Percentiles rank a stretch among this genome's conserved stretches.
Conservation (phyloP, 169 alveolate genomes). For the Prorocentrum cordatum region DNA sequence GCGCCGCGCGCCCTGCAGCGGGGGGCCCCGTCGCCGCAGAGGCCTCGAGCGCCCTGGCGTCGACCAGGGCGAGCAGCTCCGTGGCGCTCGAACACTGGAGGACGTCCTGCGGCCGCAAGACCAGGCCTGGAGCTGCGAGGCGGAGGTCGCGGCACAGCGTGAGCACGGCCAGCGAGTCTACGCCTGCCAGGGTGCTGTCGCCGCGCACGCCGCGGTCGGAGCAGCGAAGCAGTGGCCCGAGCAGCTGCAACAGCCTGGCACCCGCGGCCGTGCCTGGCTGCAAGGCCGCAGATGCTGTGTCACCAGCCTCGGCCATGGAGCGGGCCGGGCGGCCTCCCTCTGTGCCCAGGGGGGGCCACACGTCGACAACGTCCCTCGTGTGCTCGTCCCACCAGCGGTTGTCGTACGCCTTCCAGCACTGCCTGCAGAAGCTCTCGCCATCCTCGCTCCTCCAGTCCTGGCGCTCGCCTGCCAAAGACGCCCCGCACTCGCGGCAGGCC, state of each 20-base stretch:
- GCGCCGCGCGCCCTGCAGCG: neutral
- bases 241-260: neutral
- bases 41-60: neutral
- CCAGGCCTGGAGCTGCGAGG: neutral
- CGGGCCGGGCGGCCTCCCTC: constrained; percentile 1
- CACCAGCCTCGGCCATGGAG: neutral
- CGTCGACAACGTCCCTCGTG: constrained; percentile 36
- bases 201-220: neutral
- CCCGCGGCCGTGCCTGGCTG: neutral
- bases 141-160: constrained; percentile 56
- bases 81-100: neutral
- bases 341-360: neutral
- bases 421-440: neutral
- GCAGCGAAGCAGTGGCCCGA: neutral
- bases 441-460: neutral
- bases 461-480: neutral
- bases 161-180: constrained; percentile 28
- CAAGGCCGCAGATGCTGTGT: neutral
- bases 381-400: constrained; percentile 56
- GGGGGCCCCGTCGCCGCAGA: neutral
- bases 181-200: neutral
- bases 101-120: constrained; percentile 7
- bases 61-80: constrained; percentile 31
- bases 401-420: constrained; percentile 2
- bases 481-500: no score